Conservation (phyloP, 305 asterid species). For the Solanum aculeatissimum region DNA sequence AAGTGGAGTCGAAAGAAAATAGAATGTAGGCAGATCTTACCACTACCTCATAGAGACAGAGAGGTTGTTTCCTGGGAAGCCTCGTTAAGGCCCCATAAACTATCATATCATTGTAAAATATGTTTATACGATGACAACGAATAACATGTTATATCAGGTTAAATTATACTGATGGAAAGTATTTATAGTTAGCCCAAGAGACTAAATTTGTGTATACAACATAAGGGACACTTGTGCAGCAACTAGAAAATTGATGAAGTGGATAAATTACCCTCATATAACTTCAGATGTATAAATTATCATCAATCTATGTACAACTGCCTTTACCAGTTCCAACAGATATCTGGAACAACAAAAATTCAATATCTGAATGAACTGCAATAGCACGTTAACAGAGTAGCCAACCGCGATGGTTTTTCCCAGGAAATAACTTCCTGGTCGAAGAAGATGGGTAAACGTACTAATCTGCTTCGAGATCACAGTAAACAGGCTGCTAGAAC, state of each 20-base stretch:
- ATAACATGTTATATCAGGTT: neutral
- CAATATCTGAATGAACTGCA: conserved; percentile 11
- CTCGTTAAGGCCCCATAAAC: neutral
- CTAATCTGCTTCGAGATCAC: neutral
- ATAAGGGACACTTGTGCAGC: neutral
- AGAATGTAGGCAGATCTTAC: too few species aligned
- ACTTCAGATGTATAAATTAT: neutral
- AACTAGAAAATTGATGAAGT: neutral
- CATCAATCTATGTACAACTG: conserved; percentile 11
- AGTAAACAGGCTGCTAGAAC: neutral
- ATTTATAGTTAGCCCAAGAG: neutral
- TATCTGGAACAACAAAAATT: conserved; percentile 7
- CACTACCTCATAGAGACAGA: too few species aligned
- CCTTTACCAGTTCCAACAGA: conserved; percentile 19
- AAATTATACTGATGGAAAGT: neutral
- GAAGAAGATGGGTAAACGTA: neutral
- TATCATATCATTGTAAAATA: neutral
- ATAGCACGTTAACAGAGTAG: conserved; percentile 2
- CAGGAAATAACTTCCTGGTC: neutral
- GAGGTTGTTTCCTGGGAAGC: too few species aligned
- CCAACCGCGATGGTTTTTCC: neutral
- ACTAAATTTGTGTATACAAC: neutral
- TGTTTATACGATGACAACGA: neutral
- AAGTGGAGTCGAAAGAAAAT: too few species aligned
- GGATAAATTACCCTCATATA: neutral